Evolutionary conservation across 2,329 filamentous ascomycete genomes (phyloP).

Genomic region (Botrytis paeoniae): DNA sequence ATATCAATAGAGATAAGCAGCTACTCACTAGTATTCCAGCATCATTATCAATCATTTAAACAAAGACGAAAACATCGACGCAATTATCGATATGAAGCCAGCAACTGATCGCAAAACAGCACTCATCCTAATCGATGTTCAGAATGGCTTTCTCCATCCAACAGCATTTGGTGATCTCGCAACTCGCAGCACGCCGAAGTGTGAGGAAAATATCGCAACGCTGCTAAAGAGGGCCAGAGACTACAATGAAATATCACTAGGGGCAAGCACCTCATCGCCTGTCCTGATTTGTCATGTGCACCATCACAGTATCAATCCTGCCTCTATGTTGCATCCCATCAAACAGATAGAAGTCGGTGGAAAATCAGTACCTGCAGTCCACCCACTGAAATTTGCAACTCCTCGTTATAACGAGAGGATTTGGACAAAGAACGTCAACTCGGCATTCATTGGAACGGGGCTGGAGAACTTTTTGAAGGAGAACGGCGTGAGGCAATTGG

Average conservation of each 20-base stretch:
- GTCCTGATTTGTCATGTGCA: conserved; percentile 6
- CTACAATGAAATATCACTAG: not conserved
- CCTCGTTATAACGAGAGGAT: not conserved
- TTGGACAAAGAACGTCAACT: conserved; percentile 2
- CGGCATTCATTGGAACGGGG: not conserved
- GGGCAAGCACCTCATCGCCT: not conserved
- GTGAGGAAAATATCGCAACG: conserved; percentile 3
- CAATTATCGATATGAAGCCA: not conserved
- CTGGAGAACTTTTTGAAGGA: not conserved
- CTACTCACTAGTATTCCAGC: not conserved
- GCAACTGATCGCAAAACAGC: not conserved
- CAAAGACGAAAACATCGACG: not conserved
- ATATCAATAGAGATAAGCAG: not conserved
- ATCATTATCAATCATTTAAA: not conserved
- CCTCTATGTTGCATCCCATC: not conserved
- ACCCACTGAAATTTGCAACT: not conserved
- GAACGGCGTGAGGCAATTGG: not conserved
- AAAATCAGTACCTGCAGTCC: not conserved
- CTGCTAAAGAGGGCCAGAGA: not conserved
- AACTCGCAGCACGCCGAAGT: not conserved
- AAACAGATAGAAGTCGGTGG: not conserved
- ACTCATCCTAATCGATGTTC: conserved; percentile 7
- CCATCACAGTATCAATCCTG: conserved; percentile 2
- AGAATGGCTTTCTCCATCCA: not conserved
- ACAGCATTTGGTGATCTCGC: conserved; percentile 7